A percentile compares a stretch with the other conserved stretches of the same genome.
Evolutionary conservation across 192 early-diverging fungal genomes (phyloP).

Genomic region (Piromyces finnis): DNA sequence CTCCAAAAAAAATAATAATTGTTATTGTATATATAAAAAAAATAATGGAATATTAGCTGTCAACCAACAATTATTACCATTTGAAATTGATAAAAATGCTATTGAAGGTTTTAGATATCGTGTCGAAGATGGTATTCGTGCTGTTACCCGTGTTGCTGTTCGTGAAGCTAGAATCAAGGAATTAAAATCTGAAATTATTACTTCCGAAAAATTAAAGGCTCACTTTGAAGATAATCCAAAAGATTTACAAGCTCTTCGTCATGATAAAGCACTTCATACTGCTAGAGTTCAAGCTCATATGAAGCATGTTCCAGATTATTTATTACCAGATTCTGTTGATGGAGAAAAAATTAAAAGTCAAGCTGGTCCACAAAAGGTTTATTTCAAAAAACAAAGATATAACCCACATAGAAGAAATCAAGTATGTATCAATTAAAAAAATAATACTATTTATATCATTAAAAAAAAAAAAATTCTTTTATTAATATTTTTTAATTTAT

Average conservation of each 20-base stretch:
- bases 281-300: conserved; percentile 68
- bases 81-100: conserved; percentile 73
- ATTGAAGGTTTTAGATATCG: conserved; percentile 88
- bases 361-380: neutral
- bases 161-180: conserved; percentile 89
- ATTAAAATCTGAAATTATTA: conserved; percentile 83
- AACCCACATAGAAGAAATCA: neutral
- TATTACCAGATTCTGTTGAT: conserved; percentile 43
- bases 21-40: neutral
- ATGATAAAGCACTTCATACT: conserved; percentile 76
- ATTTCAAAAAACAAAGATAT: neutral
- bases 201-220: conserved; percentile 84
- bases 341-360: neutral
- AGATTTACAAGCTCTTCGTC: conserved; percentile 77
- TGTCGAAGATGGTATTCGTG: conserved; percentile 61
- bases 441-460: too few species aligned
- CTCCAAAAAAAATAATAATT: too few species aligned
- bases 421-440: too few species aligned
- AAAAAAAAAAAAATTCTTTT: too few species aligned
- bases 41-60: neutral
- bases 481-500: too few species aligned
- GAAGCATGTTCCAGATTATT: conserved; percentile 82
- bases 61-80: conserved; percentile 42
- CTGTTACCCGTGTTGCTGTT: conserved; percentile 55
- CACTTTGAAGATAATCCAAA: conserved; percentile 95